phyloP scores from a whole-genome alignment of 495 filamentous ascomycete species.

The Aspergillus wentii region DNA sequence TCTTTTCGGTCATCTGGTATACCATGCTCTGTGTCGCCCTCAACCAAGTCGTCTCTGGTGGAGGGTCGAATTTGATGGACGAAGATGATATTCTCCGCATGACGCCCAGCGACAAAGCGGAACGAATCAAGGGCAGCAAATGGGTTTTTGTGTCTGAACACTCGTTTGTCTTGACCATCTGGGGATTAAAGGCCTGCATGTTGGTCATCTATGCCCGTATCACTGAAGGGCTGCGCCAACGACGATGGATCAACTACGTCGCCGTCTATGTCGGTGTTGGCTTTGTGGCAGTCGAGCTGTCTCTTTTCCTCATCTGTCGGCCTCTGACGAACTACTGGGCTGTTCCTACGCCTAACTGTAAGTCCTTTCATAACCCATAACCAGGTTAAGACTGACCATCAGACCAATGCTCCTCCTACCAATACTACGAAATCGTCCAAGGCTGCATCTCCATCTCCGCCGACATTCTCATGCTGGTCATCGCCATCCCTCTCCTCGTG shows the following conservation, averaged over 20 bases:
- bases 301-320: constrained; percentile 61
- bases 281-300: constrained; percentile 54
- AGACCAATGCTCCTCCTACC: constrained; percentile 48
- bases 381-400: constrained; percentile 1
- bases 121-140: constrained; percentile 47
- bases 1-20: constrained; percentile 45
- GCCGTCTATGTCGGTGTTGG: constrained; percentile 51
- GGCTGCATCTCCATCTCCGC: constrained; percentile 59
- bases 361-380: constrained; percentile 3
- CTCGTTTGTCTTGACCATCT: constrained; percentile 46
- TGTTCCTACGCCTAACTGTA: constrained; percentile 35
- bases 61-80: constrained; percentile 50
- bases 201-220: constrained; percentile 50
- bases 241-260: constrained; percentile 38
- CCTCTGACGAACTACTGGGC: constrained; percentile 60
- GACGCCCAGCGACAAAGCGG: constrained; percentile 32
- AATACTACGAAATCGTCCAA: constrained; percentile 49
- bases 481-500: constrained; percentile 59
- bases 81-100: constrained; percentile 32
- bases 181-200: constrained; percentile 50
- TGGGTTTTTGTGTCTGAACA: constrained; percentile 54
- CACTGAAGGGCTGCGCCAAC: constrained; percentile 37
- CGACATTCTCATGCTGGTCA: constrained; percentile 58
- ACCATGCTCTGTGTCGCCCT: constrained; percentile 48
- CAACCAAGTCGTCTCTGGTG: constrained; percentile 46